Evolutionary conservation across 2,329 filamentous ascomycete species (phyloP).

Genomic region (Monosporascus sp.): DNA sequence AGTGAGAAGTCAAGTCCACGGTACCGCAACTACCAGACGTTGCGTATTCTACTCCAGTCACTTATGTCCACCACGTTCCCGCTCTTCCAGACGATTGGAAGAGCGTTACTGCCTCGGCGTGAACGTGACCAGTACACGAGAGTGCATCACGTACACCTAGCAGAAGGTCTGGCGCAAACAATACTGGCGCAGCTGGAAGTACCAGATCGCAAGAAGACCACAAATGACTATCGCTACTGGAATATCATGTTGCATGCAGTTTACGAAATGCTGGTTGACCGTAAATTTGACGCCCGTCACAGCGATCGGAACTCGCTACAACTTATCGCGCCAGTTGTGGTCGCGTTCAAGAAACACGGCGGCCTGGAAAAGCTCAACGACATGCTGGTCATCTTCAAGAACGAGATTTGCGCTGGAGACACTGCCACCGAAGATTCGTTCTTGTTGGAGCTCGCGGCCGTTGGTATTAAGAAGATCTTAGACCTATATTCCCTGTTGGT

Average conservation of each 20-base stretch:
- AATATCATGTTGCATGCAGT: constrained; percentile 75
- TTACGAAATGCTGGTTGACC: constrained; percentile 73
- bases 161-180: constrained; percentile 64
- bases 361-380: constrained; percentile 70
- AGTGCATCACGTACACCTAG: constrained; percentile 49
- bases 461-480: constrained; percentile 75
- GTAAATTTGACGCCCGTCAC: constrained; percentile 37
- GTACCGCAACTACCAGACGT: constrained; percentile 70
- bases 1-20: constrained; percentile 29
- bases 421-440: constrained; percentile 38
- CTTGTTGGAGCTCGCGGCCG: constrained; percentile 44
- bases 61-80: constrained; percentile 76
- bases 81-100: constrained; percentile 81
- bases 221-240: constrained; percentile 72
- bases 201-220: constrained; percentile 40
- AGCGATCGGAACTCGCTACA: constrained; percentile 46
- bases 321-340: constrained; percentile 69
- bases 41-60: constrained; percentile 72
- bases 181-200: constrained; percentile 61
- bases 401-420: constrained; percentile 42
- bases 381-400: constrained; percentile 64
- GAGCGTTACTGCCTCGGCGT: constrained; percentile 70
- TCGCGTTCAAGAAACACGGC: constrained; percentile 77
- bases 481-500: constrained; percentile 73
- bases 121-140: constrained; percentile 58